phyloP scores from a whole-genome alignment of 2,329 filamentous ascomycete genomes.

The Ceratocystis cubensis region DNA sequence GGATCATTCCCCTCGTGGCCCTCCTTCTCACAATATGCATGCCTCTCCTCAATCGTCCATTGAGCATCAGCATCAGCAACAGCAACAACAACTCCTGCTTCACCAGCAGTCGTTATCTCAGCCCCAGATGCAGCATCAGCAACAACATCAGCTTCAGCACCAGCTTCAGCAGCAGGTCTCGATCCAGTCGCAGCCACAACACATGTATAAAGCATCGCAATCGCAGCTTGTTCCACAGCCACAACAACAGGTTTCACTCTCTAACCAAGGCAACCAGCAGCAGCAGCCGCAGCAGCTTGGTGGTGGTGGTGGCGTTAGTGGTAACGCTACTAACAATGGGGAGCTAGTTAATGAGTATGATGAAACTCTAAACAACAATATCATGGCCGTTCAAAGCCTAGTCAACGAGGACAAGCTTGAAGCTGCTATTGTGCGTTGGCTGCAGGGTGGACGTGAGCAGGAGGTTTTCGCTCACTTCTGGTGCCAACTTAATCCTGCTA shows the following conservation, averaged over 20 bases:
- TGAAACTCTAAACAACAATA: constrained; percentile 42
- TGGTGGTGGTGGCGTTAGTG: background rate
- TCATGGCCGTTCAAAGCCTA: constrained; percentile 47
- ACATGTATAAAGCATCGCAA: constrained; percentile 22
- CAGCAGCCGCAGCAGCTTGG: background rate
- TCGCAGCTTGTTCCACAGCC: constrained; percentile 23
- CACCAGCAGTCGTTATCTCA: constrained; percentile 44
- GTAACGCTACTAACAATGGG: background rate
- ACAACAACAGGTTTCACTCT: constrained; percentile 23
- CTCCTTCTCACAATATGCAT: constrained; percentile 24
- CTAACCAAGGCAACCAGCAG: constrained; percentile 23
- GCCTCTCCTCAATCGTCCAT: constrained; percentile 14
- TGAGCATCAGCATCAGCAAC: constrained; percentile 27
- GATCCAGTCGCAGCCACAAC: constrained; percentile 19
- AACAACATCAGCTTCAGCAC: constrained; percentile 28
- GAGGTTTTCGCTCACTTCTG: constrained; percentile 44
- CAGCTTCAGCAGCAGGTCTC: constrained; percentile 36
- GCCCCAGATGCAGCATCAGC: constrained; percentile 44
- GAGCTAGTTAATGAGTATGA: constrained; percentile 24
- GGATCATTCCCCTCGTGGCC: constrained; percentile 20
- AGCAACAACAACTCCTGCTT: constrained; percentile 25
- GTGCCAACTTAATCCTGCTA: constrained; percentile 28
- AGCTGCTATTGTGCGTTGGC: constrained; percentile 53
- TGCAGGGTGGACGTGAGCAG: constrained; percentile 50
- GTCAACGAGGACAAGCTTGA: constrained; percentile 51